A percentile compares a stretch with the other conserved stretches of the same genome.
Evolutionary conservation across 2,329 filamentous ascomycete genomes (phyloP).

Genomic region (Penicillium sp.): DNA sequence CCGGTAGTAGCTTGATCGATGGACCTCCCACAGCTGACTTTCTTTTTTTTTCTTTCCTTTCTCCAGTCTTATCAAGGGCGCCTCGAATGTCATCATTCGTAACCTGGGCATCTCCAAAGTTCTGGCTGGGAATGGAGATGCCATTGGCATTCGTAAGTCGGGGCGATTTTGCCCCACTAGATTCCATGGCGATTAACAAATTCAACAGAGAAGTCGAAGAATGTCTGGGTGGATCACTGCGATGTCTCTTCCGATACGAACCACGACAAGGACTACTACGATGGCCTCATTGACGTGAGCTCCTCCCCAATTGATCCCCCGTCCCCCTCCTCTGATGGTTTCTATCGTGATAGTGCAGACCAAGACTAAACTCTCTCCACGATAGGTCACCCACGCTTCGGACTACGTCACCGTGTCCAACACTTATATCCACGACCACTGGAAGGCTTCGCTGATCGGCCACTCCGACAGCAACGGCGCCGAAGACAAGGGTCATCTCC

Average conservation of each 20-base stretch:
- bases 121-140: slow-evolving; percentile 52
- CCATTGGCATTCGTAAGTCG: slow-evolving; percentile 51
- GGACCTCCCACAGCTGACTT: too few species aligned
- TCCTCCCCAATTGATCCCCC: neutral
- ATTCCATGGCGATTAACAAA: neutral
- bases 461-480: slow-evolving; percentile 54
- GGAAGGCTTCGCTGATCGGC: slow-evolving; percentile 55
- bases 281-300: slow-evolving; percentile 55
- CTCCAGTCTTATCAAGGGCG: slow-evolving; percentile 48
- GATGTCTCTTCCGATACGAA: slow-evolving; percentile 56
- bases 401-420: slow-evolving; percentile 54
- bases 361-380: too few species aligned
- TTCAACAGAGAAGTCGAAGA: slow-evolving; percentile 30
- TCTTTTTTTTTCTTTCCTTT: neutral
- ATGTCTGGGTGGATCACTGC: slow-evolving; percentile 63
- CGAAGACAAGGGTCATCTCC: slow-evolving; percentile 58
- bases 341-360: neutral
- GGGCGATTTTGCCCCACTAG: slow-evolving; percentile 30
- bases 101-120: slow-evolving; percentile 58
- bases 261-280: slow-evolving; percentile 64
- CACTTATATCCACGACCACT: slow-evolving; percentile 53
- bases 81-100: slow-evolving; percentile 56
- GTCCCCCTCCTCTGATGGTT: too few species aligned
- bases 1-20: neutral
- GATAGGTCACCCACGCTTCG: slow-evolving; percentile 51